A percentile compares a stretch with the other conserved stretches of the same genome.
Conservation (phyloP, 176 grass and related monocot genomes). For the Carex parvula region DNA sequence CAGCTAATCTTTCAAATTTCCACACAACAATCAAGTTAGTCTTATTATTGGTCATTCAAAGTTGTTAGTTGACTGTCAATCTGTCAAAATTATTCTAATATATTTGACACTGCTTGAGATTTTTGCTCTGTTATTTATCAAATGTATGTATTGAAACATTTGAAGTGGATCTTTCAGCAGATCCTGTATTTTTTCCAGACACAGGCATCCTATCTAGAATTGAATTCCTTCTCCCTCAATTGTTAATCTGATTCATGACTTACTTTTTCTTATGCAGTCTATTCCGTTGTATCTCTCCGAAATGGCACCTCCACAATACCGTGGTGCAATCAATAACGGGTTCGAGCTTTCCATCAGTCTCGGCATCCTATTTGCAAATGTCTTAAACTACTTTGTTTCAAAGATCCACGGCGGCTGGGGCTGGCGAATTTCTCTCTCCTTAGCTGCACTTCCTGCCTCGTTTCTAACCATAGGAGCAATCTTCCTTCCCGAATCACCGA, state of each 20-base stretch:
- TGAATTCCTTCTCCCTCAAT: background rate
- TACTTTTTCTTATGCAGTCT: constrained; percentile 37
- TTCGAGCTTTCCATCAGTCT: constrained; percentile 76
- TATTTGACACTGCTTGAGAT: background rate
- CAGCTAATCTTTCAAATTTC: background rate
- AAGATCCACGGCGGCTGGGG: constrained; percentile 46
- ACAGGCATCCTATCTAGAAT: background rate
- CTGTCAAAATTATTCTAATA: background rate
- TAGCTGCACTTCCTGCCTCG: constrained; percentile 63
- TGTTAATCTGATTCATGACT: constrained; percentile 5
- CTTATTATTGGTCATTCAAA: background rate
- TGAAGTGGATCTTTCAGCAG: background rate
- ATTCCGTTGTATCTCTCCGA: constrained; percentile 87
- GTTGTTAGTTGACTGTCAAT: background rate
- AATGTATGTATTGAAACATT: background rate
- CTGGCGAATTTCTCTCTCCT: constrained; percentile 78
- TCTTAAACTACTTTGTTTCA: constrained; percentile 73
- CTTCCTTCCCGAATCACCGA: constrained; percentile 83
- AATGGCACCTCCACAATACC: constrained; percentile 67
- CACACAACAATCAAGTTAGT: background rate
- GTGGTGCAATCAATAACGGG: constrained; percentile 70
- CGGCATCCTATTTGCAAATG: constrained; percentile 67
- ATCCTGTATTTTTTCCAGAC: background rate
- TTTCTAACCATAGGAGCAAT: constrained; percentile 53
- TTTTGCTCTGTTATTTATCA: background rate